phyloP scores from a whole-genome alignment of 768 basidiomycete genomes.

The Paxillus rubicundulus region DNA sequence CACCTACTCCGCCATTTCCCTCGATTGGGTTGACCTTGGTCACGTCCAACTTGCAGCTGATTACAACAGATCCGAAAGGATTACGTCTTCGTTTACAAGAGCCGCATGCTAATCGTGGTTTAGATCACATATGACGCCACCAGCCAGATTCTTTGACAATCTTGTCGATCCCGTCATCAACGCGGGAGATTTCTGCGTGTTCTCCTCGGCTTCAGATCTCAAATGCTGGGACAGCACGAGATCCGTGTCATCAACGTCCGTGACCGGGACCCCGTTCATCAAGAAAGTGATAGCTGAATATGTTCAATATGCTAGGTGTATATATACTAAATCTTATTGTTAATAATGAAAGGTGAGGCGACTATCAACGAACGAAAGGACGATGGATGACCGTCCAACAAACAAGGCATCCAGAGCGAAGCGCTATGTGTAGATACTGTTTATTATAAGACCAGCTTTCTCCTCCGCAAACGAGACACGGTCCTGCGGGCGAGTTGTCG shows the following conservation, averaged over 20 bases:
- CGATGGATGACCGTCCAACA: too few relatives aligned
- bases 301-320: background rate
- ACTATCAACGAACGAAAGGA: too few relatives aligned
- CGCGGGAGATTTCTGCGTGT: too few relatives aligned
- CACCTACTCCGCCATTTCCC: constrained; percentile 13
- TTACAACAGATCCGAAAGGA: constrained; percentile 22
- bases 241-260: constrained; percentile 1
- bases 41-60: background rate
- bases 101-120: constrained; percentile 25
- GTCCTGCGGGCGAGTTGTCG: constrained; percentile 7
- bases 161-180: too few relatives aligned
- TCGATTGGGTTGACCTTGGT: constrained; percentile 16
- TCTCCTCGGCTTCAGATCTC: constrained; percentile 40
- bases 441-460: constrained; percentile 10
- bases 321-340: background rate
- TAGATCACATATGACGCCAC: constrained; percentile 50
- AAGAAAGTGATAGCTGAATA: too few relatives aligned
- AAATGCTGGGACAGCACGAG: constrained; percentile 5
- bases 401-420: too few relatives aligned
- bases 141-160: constrained; percentile 17
- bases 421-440: too few relatives aligned
- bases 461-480: constrained; percentile 12
- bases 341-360: background rate
- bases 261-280: constrained; percentile 16
- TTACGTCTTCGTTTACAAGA: background rate